Evolutionary conservation across 1,284 basidiomycete species (phyloP), one percentile per base, ranked within the genome.

Genomic region (Porogramme epimiltina): DNA sequence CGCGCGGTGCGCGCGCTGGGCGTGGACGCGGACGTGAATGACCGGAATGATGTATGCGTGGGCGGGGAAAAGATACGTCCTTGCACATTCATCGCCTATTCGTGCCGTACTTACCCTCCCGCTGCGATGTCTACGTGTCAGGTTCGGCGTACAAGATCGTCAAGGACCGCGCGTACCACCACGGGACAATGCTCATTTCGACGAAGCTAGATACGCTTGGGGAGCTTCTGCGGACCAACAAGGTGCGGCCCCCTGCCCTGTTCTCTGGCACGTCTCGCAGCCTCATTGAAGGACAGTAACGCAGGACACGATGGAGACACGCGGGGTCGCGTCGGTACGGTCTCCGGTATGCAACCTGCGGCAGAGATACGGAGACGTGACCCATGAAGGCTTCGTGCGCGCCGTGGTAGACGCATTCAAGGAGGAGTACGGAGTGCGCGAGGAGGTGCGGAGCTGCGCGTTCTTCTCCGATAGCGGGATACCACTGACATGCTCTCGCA

Each of bases 71-170:
- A 98, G 89, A 95, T 95, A 76, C 78, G 91, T 64, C 24, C n/a
- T 43, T 34, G 13, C 42, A 8, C 28, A 50, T 52, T 48, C 49
- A 39, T 37, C 48, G 26, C 36, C 3, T 40, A 22, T 46, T 51
- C 42, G 46, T 45, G 25, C 37, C 9, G 41, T 2, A 19, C 36
- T 28, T 11, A 16, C 3, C 18, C 49, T 47, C 47, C 58, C 48
- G 39, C 61, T 18, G 1, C 4, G 25, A 13, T 24, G 23, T 49
- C 26, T 66, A 99, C 89, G 87, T 99, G 48, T 98, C 96, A 42
- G 97, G 97, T 31, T 98, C 94, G 15, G 97, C 97, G 6, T 99
- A 98, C 76, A 98, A 98, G 74, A 91, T 99, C 53, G 90, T 91
- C 36, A 91, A 86, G 60, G 84, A 86, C 54, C 78, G 97, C 16